Base-by-base conservation (phyloP, 2,329 filamentous ascomycete genomes). In the Microdochium nivale region DNA sequence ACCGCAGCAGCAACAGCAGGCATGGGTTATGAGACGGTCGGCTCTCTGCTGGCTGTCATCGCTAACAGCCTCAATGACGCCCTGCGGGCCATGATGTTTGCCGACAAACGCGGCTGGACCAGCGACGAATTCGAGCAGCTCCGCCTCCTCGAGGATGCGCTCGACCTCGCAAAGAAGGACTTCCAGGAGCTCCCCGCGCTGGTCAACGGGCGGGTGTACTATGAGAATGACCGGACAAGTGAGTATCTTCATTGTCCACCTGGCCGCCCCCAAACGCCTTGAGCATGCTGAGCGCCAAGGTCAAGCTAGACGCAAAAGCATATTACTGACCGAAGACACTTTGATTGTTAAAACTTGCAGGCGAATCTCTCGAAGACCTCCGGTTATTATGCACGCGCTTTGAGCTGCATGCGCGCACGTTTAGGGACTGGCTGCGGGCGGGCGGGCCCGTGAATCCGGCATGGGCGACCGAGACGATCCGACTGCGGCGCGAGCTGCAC, bases 131-230 rank as follows among this genome's bases (percentile, higher is more conserved):
- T 79, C 61, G 79, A 82, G 60, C 80, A 83, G 67, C 64, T 77
- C 52, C 75, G 73, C 52, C 73, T 77, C 48, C 69, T 83, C 51
- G 75, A 81, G 58, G 68, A 72, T 33, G 70, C 73, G n/a, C 70
- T 83, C 49, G 77, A 81, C 61, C 78, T 81, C 57, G 80, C 80
- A 52, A 79, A 77, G 65, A 74, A 72, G 62, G 79, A 83, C 65
- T 83, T 82, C 56, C 79, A 83, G 66, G 74, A 79, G 59, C 68
- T 83, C 53, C 73, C 73, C 23, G 70, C 70, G 47, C 67, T 83
- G 44, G 72, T 83, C 51, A 77, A 79, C 56, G 78, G 79, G 27
- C 72, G 76, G 58, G 69, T 74, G 47, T 79, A 81, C 63, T 83
- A 83, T 58, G 75, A 81, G 60, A 75, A 76, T 54, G 79, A 83